Evolutionary conservation across 495 filamentous ascomycete genomes (phyloP), one percentile per base, ranked within the genome.

Genomic region (Xanthoparmelia taractica): DNA sequence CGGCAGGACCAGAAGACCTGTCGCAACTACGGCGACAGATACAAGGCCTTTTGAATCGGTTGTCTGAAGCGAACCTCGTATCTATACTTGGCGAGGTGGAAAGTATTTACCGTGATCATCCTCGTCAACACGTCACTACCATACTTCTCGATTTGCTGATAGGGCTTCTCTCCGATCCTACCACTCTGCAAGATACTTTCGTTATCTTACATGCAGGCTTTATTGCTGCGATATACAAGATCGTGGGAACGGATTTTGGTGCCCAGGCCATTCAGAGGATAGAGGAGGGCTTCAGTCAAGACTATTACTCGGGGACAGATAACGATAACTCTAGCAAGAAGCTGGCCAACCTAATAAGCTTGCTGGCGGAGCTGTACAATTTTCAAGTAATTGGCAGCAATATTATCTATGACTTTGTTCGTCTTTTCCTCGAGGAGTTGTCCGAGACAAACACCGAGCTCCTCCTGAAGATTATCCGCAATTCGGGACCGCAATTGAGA

Each of bases 361-460:
- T 97, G 43, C 75, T 97, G n/a, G 84, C 90, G 0, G 84, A 92
- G 66, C 78, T 97, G 8, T 97, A 97, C 74, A 93, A 87, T 65
- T 94, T 98, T 71, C 89, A 96, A 65, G 80, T 97, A 15, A 81
- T 97, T 56, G 87, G 90, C 34, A 86, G 85, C 65, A 86, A 85
- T 41, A 75, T 97, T 31, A 80, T 97, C 15, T 97, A 95, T 69
- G 94, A 97, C 70, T 96, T 92, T 66, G 84, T 97, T 66, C 87
- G 87, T 31, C 68, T 89, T 5, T 92, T 94, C 58, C 73, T 97
- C 18, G 72, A 76, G 29, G 80, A 87, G 2, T 80, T 96, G 18
- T 90, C 88, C 0, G 94, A 97, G 71, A 75, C 86, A n/a, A 96
- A 96, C 70, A 92, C 92, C 0, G 95, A 98, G 72, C 78, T 97